Evolutionary conservation across 164 flowering plant genomes (phyloP), one percentile per base, ranked within the genome.

Genomic region (Piper betle): DNA sequence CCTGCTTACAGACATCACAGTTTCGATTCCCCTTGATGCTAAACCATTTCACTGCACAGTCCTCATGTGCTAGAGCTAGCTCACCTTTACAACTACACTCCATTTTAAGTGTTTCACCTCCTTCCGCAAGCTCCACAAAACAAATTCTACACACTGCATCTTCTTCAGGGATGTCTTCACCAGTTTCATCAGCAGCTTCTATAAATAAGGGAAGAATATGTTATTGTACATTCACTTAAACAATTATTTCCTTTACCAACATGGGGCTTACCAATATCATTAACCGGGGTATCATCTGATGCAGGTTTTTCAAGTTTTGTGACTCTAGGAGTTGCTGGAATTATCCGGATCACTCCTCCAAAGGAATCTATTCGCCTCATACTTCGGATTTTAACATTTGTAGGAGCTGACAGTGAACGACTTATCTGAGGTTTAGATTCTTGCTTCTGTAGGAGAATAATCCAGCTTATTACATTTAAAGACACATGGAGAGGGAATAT

Each of bases 81-180:
- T 85, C 96, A 42, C 91, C 91, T 75, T 84, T 88, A 77, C 96
- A 88, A 67, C 96, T 84, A 66, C 96, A 88, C 64, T 85, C 88
- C 85, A 88, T 63, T 77, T 84, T 85, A 52, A 88, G 80, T 33
- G 88, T 84, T 60, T 79, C 85, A 53, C 91, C 91, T 41, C 85
- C 91, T 79, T 84, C 96, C 37, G 71, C 68, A 46, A 88, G 84
- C 71, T 88, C 96, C 66, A 88, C 74, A 18, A 82, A 77, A 77
- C 96, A 88, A 59, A 88, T 88, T 72, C 96, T 75, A 66, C 96
- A 88, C 43, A 85, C 91, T 42, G 96, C 91, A 60, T 88, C 91
- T 72, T 88, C 96, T 72, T 85, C 87, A 3, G 86, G 89, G 63
- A 88, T 88, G 65, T 88, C 91, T 77, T 88, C 91, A 59, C 73